Conservation (phyloP, 2,329 filamentous ascomycete genomes). For the Aspergillus oerlinghausenensis region DNA sequence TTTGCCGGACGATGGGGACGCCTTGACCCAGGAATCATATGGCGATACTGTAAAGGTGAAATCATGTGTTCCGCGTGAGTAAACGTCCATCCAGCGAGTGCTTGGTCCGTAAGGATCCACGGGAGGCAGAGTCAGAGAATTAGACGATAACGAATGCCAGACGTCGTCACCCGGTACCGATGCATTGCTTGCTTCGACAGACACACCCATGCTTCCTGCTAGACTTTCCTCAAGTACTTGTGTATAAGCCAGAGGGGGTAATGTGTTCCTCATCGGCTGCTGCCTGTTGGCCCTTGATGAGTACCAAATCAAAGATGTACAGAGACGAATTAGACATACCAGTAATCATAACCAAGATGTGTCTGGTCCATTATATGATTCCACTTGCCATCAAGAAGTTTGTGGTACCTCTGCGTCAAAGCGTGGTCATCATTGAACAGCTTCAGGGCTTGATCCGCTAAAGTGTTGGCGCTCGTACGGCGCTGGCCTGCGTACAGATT, state of each 20-base stretch:
- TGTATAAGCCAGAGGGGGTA: conserved; percentile 58
- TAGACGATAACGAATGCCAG: conserved; percentile 52
- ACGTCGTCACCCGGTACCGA: conserved; percentile 64
- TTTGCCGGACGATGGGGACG: conserved; percentile 48
- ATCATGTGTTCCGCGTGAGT: conserved; percentile 51
- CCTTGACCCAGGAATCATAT: conserved; percentile 48
- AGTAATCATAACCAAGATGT: conserved; percentile 47
- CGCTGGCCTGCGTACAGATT: conserved; percentile 53
- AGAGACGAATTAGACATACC: conserved; percentile 19
- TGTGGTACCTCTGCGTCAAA: conserved; percentile 55
- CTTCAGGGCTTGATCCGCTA: conserved; percentile 50
- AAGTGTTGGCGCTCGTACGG: conserved; percentile 52
- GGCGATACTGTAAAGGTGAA: conserved; percentile 52
- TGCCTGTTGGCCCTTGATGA: conserved; percentile 50
- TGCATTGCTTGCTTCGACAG: conserved; percentile 62
- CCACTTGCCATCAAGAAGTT: conserved; percentile 59
- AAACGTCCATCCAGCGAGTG: conserved; percentile 61
- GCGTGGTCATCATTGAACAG: conserved; percentile 55
- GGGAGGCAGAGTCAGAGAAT: conserved; percentile 51
- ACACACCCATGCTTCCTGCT: conserved; percentile 59
- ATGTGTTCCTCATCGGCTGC: conserved; percentile 66
- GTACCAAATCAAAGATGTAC: conserved; percentile 27
- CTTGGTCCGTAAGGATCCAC: conserved; percentile 56
- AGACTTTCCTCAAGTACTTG: conserved; percentile 55
- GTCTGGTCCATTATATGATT: conserved; percentile 57